These are phyloP conservation scores for Lentinula aciculospora DNA, from an alignment of 768 basidiomycete species.

Conservation along the genomic window DNA sequence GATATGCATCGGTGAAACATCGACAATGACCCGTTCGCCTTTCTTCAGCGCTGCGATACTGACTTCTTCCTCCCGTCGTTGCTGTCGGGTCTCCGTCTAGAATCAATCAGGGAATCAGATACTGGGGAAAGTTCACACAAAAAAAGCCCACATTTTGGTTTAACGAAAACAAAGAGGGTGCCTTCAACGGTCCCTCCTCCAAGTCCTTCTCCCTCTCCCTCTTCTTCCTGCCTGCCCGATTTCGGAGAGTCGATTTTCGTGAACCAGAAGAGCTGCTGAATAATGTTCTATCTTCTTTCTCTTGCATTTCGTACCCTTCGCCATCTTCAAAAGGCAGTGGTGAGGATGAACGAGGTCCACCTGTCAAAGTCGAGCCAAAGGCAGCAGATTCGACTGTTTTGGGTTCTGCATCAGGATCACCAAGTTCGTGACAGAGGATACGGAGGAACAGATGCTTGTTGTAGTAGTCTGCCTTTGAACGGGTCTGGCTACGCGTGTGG, in stretches of 20 bases:
- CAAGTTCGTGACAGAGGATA: conserved; percentile 58
- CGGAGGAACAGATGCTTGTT: conserved; percentile 64
- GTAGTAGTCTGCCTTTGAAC: conserved; percentile 73
- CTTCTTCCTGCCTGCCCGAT: not conserved
- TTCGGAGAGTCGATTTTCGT: conserved; percentile 3
- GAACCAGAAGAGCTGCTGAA: conserved; percentile 18
- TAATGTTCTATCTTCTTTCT: conserved; percentile 23
- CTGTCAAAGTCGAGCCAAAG: conserved; percentile 8
- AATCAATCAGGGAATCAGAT: not conserved
- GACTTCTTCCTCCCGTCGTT: conserved; percentile 3
- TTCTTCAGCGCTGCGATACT: conserved; percentile 31
- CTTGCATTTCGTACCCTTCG: conserved; percentile 6
- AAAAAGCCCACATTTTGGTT: not conserved
- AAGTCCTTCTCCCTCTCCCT: conserved; percentile 9
- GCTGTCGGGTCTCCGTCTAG: conserved; percentile 9
- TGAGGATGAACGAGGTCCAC: conserved; percentile 27
- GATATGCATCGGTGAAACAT: conserved; percentile 57
- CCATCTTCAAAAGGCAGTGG: conserved; percentile 27
- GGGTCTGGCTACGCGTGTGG: conserved; percentile 43
- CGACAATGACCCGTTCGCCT: conserved; percentile 53
- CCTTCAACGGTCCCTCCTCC: conserved; percentile 10
- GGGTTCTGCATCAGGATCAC: conserved; percentile 20
- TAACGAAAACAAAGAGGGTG: conserved; percentile 1
- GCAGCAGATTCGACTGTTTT: not conserved
- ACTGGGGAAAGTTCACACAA: not conserved